Evolutionary conservation across 495 filamentous ascomycete species (phyloP).

Genomic region (Lophiostoma macrostomum): DNA sequence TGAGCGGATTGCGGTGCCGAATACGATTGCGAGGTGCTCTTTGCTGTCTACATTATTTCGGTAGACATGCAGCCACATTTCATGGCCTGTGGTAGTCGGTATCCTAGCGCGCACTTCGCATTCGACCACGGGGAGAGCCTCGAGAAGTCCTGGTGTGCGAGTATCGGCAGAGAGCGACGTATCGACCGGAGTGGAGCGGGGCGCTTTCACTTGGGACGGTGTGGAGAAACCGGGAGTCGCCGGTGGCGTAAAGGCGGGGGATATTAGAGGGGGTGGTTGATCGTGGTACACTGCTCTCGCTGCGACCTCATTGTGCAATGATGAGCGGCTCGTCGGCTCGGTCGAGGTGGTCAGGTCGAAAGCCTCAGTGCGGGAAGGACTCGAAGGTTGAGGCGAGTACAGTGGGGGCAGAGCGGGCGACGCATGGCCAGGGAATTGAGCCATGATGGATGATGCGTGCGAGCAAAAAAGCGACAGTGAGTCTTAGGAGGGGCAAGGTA

Average conservation of each 20-base stretch:
- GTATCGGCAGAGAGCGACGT: constrained; percentile 12
- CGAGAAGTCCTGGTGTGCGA: constrained; percentile 31
- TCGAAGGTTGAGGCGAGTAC: constrained; percentile 30
- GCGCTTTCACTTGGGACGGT: constrained; percentile 28
- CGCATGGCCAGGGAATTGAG: constrained; percentile 41
- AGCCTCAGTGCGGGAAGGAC: constrained; percentile 26
- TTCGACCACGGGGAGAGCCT: constrained; percentile 39
- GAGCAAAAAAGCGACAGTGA: not conserved
- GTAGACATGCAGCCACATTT: constrained; percentile 97
- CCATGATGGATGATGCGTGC: constrained; percentile 15
- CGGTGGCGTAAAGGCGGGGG: constrained; percentile 47
- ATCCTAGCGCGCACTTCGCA: constrained; percentile 48
- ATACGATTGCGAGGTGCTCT: constrained; percentile 97
- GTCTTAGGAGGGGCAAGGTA: not conserved
- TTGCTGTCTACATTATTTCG: constrained; percentile 89
- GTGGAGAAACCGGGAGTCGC: constrained; percentile 39
- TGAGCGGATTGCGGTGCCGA: constrained; percentile 79
- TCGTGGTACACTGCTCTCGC: constrained; percentile 9
- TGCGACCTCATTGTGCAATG: not conserved
- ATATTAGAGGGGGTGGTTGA: constrained; percentile 38
- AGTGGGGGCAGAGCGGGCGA: constrained; percentile 39
- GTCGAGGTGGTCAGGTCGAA: constrained; percentile 27
- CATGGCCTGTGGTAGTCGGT: constrained; percentile 69
- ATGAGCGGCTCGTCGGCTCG: constrained; percentile 1
- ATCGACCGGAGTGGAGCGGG: constrained; percentile 37